Base-by-base conservation (phyloP, 768 basidiomycete genomes). In the Epithele typhae region DNA sequence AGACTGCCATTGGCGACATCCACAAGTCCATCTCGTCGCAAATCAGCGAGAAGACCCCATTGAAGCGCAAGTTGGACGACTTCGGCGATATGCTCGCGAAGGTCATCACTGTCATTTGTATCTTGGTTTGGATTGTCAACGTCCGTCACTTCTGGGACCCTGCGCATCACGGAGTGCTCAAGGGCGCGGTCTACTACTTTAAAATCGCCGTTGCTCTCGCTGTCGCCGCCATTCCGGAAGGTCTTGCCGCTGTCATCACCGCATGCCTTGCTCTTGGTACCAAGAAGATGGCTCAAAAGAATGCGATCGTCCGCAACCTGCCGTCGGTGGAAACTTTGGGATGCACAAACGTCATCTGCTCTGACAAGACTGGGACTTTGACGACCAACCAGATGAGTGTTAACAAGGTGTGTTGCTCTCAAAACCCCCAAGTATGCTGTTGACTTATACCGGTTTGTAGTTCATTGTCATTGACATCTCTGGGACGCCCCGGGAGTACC, bases 361-460 rank as follows among this genome's bases (percentile, higher is more conserved):
- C 92, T 3, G 95, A 99, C 70, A 99, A 99, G 76, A 99, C 95
- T 21, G 94, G 94, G 40, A 94, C 92, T 25, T 62, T 96, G 59
- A 96, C 93, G 9, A 96, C 92, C 12, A 96, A 92, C 67, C 95
- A 98, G 64, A 98, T 98, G 95, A 89, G 91, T 58, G 90, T 97
- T 19, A 86, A 90, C 25, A 79, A 73, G 67, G 85, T 89, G 64
- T 45, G 73, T 67, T 8, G 27, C 8, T 30, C 7, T 30, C 27
- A 30, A 14, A 7, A 30, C 27, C 7, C 27, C 27, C n/a, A n/a
- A 30, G 27, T 30, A 30, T 14, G 7, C 8, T 30, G 14, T 7
- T 30, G 27, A 30, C 27, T 30, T 14, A 30, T 30, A 14, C 7
- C 27, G 27, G 21, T 19, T 4, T 43, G 17, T 45, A 93, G 85